These are phyloP conservation scores for Suillus plorans DNA, from an alignment of 768 basidiomycete species.

Conservation along the genomic window DNA sequence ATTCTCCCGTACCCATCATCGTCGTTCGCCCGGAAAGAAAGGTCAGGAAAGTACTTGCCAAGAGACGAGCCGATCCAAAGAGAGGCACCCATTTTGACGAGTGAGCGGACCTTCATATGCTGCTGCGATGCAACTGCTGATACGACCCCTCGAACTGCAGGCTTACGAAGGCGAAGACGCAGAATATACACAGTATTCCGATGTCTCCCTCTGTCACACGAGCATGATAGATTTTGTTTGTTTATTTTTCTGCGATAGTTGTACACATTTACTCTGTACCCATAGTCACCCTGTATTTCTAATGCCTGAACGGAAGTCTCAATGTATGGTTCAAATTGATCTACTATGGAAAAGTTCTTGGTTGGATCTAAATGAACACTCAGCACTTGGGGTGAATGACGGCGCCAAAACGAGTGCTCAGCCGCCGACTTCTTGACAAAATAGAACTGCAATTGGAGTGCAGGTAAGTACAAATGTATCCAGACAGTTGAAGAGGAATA, in stretches of 20 bases:
- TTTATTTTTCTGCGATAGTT: not conserved
- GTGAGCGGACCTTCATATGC: conserved; percentile 29
- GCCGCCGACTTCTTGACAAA: not conserved
- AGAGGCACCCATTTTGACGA: conserved; percentile 81
- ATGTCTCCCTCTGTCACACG: conserved; percentile 14
- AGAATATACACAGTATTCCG: conserved; percentile 14
- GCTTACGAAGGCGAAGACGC: conserved; percentile 13
- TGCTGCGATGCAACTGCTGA: not conserved
- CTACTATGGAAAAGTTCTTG: not conserved
- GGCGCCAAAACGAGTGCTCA: not conserved
- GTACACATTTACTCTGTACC: not conserved
- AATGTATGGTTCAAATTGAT: not conserved
- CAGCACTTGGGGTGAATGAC: not conserved
- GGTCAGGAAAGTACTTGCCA: conserved; percentile 80
- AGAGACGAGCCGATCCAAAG: conserved; percentile 86
- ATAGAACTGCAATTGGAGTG: not conserved
- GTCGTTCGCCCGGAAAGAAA: conserved; percentile 91
- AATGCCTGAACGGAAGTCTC: not conserved
- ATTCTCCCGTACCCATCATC: conserved; percentile 94
- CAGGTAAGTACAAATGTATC: not conserved
- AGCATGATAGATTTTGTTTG: conserved; percentile 10
- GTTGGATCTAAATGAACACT: not conserved
- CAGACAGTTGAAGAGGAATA: not conserved
- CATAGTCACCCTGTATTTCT: not conserved
- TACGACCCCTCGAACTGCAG: conserved; percentile 12